Base-by-base conservation (phyloP, 2,329 filamentous ascomycete genomes). In the Celoporthe dispersa region DNA sequence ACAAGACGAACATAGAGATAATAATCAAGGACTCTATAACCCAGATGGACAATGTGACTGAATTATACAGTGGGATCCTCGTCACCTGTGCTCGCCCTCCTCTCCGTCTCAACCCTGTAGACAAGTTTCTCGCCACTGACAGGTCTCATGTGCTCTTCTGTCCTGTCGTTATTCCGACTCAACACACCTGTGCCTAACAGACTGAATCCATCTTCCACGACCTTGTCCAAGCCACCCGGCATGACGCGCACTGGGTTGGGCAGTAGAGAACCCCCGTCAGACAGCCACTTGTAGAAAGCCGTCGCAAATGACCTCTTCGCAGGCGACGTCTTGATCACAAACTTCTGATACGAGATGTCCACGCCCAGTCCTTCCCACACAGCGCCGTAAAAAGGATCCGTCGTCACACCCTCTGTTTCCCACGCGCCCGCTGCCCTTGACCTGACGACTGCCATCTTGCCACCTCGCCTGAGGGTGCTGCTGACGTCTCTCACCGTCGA, bases 341-440 rank as follows among this genome's bases (percentile, higher is more conserved):
- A 75, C 64, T 75, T 75, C 19, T 81, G 77, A 25, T 84, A 84
- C 12, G 78, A 73, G 14, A 83, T 73, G 28, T 83, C 79, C 48
- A 78, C 78, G 0, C 82, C 81, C 0, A 84, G 73, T 0, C 78
- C 82, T 64, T 83, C 80, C 81, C 81, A 84, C 0, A 82, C 82
- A 0, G 81, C 80, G 1, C 81, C 81, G 41, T 82, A 82, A 0
- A 79, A 68, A 0, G 81, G 79, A 28, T 83, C 77, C 1, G 78
- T 63, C 2, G 67, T 60, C 0, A 83, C 64, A 1, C 72, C 41
- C 1, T 78, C 76, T 0, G 74, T 67, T 19, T 73, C 68, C 77
- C 76, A 80, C 2, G 76, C 77, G 11, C 75, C 75, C 12, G 75
- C 78, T 53, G 73, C 77, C 9, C 73, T 73, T 3, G 75, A 78